These are phyloP conservation scores for Lodderomyces metapsilosis DNA, from an alignment of 1,139 yeast genomes.

Conservation along the genomic window DNA sequence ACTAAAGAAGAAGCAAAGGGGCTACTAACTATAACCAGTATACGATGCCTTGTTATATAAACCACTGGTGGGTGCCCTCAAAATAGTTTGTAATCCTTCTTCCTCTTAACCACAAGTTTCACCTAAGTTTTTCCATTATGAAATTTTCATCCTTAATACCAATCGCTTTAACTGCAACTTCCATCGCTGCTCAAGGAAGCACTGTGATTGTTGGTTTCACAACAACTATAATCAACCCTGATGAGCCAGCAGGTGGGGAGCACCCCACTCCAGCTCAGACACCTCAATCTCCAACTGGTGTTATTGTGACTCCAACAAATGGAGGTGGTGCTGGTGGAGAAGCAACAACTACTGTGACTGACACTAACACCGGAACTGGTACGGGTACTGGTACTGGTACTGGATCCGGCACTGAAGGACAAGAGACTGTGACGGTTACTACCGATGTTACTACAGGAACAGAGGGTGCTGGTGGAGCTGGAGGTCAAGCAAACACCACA, in stretches of 20 bases:
- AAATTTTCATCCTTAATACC: slow-evolving; percentile 1
- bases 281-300: neutral
- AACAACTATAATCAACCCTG: neutral
- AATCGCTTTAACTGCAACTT: slow-evolving; percentile 3
- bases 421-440: slow-evolving; percentile 5
- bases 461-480: slow-evolving; percentile 4
- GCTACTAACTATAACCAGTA: too few relatives aligned
- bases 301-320: neutral
- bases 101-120: neutral
- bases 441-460: slow-evolving; percentile 4
- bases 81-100: too few relatives aligned
- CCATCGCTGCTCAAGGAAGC: neutral
- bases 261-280: neutral
- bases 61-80: too few relatives aligned
- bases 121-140: neutral
- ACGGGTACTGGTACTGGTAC: slow-evolving; percentile 2
- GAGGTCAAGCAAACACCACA: slow-evolving; percentile 3
- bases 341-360: slow-evolving; percentile 4
- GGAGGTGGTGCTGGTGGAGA: slow-evolving; percentile 1
- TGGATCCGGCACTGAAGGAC: slow-evolving; percentile 2
- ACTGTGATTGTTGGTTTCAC: slow-evolving; percentile 3
- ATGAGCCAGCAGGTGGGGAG: neutral
- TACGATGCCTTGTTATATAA: too few relatives aligned
- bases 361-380: slow-evolving; percentile 3
- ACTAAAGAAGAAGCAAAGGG: neutral